phyloP scores from a whole-genome alignment of 345 rosid genomes.

The Acer campestre region DNA sequence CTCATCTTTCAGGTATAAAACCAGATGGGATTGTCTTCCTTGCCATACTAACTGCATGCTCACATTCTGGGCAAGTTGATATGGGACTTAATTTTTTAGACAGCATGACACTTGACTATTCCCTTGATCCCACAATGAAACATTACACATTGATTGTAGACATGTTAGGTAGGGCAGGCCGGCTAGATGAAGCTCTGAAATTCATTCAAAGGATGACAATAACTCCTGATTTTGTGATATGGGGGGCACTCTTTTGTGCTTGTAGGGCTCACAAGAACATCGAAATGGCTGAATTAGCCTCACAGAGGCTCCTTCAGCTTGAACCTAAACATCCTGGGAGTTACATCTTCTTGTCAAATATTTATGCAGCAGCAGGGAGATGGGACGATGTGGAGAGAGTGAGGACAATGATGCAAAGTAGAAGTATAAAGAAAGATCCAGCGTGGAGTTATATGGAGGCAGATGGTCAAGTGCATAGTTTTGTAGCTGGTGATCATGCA shows the following conservation, averaged over 20 bases:
- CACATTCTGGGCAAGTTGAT: slow-evolving; percentile 51
- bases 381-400: slow-evolving; percentile 48
- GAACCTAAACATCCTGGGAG: slow-evolving; percentile 56
- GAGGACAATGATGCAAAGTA: slow-evolving; percentile 33
- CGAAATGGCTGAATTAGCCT: slow-evolving; percentile 44
- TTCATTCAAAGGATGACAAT: slow-evolving; percentile 52
- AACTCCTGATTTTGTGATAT: slow-evolving; percentile 55
- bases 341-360: slow-evolving; percentile 55
- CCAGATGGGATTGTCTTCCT: slow-evolving; percentile 67
- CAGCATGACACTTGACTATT: slow-evolving; percentile 69
- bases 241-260: slow-evolving; percentile 67
- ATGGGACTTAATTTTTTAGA: slow-evolving; percentile 62
- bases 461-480: slow-evolving; percentile 49
- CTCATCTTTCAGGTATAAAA: slow-evolving; percentile 46
- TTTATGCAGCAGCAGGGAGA: slow-evolving; percentile 42
- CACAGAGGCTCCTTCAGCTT: slow-evolving; percentile 47
- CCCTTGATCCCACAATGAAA: slow-evolving; percentile 60
- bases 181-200: slow-evolving; percentile 48
- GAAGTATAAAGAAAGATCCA: slow-evolving; percentile 39
- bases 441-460: slow-evolving; percentile 63
- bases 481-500: slow-evolving; percentile 50
- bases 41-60: slow-evolving; percentile 56
- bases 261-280: slow-evolving; percentile 51
- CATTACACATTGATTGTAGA: slow-evolving; percentile 59
- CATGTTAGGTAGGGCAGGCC: slow-evolving; percentile 63